Conservation (phyloP, 208 protist species). For the Angomonas deanei region DNA sequence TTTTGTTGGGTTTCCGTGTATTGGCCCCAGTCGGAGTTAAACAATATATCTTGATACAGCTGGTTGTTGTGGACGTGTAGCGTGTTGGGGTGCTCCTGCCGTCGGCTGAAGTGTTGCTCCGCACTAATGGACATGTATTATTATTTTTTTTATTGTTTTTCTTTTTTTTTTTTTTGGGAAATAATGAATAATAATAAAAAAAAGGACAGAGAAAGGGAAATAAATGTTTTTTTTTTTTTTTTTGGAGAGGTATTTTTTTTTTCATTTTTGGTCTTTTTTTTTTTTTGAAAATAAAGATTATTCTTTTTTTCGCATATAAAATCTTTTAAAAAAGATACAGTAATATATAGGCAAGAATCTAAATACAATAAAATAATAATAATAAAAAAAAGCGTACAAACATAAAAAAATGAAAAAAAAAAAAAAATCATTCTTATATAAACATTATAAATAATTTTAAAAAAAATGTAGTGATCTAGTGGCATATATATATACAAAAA, state of each 20-base stretch:
- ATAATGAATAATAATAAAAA: neutral
- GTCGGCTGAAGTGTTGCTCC: neutral
- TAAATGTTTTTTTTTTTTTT: conserved; percentile 5
- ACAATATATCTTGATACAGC: conserved; percentile 28
- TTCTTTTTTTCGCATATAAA: neutral
- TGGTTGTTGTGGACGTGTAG: conserved; percentile 26
- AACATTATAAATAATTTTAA: neutral
- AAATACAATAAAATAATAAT: neutral
- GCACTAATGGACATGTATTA: neutral
- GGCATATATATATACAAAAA: neutral
- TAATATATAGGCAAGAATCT: neutral
- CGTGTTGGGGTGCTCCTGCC: conserved; percentile 6
- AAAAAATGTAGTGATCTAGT: too few relatives aligned
- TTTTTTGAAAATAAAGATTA: neutral
- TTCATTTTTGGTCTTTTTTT: neutral
- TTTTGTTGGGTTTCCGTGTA: neutral
- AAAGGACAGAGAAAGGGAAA: neutral
- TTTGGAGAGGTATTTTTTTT: neutral
- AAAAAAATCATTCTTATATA: neutral
- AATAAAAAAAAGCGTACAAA: neutral
- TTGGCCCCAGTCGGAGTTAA: conserved; percentile 27
- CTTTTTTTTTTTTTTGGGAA: conserved; percentile 7
- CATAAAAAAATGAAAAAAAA: too few relatives aligned
- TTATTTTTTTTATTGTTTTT: conserved; percentile 6
- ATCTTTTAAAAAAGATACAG: neutral